Evolutionary conservation across 805 yeast species (phyloP).

Genomic region (Cyberlindnera bimundalis): DNA sequence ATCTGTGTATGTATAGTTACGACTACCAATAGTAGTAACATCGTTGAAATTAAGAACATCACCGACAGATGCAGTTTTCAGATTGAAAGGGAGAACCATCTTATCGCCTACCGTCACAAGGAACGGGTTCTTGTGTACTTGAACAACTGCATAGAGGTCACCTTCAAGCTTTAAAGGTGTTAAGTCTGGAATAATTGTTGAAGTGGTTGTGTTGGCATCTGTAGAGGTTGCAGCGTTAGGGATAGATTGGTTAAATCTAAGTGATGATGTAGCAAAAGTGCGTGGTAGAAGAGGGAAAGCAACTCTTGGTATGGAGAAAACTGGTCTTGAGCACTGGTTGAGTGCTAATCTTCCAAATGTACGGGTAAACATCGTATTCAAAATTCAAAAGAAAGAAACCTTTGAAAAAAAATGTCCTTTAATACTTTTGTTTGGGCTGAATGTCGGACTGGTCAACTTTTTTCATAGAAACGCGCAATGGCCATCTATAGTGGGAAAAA

Average conservation of each 20-base stretch:
- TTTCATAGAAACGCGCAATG: background rate
- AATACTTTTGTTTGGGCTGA: background rate
- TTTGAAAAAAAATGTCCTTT: background rate
- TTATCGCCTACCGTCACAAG: conserved; percentile 90
- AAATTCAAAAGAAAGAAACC: background rate
- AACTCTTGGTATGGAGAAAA: conserved; percentile 4
- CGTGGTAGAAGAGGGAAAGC: conserved; percentile 5
- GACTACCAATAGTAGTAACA: conserved; percentile 79
- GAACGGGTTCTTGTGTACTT: conserved; percentile 79
- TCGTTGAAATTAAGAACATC: conserved; percentile 72
- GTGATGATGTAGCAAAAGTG: conserved; percentile 4
- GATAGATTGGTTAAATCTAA: conserved; percentile 4
- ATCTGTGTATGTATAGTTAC: conserved; percentile 68
- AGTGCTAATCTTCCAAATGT: conserved; percentile 4
- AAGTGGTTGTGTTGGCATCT: background rate
- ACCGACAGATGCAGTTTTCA: conserved; percentile 79
- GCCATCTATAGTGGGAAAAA: too few relatives aligned
- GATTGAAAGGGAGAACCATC: conserved; percentile 70
- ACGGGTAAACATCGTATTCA: conserved; percentile 9
- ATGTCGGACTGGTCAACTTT: background rate
- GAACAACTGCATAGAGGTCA: conserved; percentile 76
- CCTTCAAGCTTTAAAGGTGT: conserved; percentile 64
- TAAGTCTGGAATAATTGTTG: conserved; percentile 34
- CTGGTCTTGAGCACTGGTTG: conserved; percentile 6
- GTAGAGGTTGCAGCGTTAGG: background rate